A percentile compares a stretch with the other conserved stretches of the same genome.
phyloP scores from a whole-genome alignment of 2,329 filamentous ascomycete species.

The Moelleriella libera region DNA sequence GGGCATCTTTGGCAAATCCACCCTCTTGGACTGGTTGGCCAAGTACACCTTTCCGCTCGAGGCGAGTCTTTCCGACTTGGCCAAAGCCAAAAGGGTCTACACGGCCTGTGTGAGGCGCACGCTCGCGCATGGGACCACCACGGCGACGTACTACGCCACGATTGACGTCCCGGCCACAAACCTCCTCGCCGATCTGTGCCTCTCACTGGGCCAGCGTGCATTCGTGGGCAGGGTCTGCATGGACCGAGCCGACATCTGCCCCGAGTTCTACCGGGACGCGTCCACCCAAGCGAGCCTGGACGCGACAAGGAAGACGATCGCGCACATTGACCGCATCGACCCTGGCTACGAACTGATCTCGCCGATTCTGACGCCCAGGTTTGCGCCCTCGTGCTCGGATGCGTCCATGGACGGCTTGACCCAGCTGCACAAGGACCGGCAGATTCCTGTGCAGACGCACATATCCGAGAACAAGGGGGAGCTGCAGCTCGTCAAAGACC shows the following conservation, averaged over 20 bases:
- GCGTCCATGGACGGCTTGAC: conserved; percentile 52
- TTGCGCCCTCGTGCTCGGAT: conserved; percentile 46
- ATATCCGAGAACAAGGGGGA: conserved; percentile 73
- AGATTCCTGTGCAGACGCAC: conserved; percentile 73
- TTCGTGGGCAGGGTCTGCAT: conserved; percentile 93
- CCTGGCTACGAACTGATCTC: conserved; percentile 49
- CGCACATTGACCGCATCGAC: conserved; percentile 55
- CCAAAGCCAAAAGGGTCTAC: conserved; percentile 59
- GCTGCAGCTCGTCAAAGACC: conserved; percentile 49
- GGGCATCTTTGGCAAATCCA: conserved; percentile 86
- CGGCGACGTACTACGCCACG: conserved; percentile 89
- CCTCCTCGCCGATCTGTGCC: conserved; percentile 71
- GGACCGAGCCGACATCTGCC: conserved; percentile 55
- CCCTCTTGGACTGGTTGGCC: conserved; percentile 83
- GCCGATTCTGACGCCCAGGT: conserved; percentile 67
- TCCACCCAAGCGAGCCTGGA: conserved; percentile 41
- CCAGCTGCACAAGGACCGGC: conserved; percentile 43
- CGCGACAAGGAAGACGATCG: conserved; percentile 45
- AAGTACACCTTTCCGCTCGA: conserved; percentile 94
- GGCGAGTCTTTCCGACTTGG: conserved; percentile 50
- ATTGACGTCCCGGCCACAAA: conserved; percentile 82
- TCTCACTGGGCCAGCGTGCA: conserved; percentile 69
- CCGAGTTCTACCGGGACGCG: conserved; percentile 67
- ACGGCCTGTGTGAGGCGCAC: conserved; percentile 64
- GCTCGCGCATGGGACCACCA: conserved; percentile 82